Evolutionary conservation across 1,139 yeast species (phyloP).

Genomic region (Diutina siamensis): DNA sequence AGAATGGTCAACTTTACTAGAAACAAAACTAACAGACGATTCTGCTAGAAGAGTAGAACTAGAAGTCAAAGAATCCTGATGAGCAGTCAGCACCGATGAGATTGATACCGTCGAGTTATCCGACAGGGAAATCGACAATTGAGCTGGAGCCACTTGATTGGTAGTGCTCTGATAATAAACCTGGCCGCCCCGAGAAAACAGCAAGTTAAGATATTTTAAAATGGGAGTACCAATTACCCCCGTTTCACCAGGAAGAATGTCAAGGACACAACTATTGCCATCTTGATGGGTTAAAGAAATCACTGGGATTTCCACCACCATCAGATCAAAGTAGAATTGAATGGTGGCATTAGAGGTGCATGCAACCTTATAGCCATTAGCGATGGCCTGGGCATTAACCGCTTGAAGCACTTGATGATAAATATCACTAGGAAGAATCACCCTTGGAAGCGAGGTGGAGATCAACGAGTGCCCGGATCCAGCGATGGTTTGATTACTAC

Average conservation of each 20-base stretch:
- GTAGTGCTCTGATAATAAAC: too few relatives aligned
- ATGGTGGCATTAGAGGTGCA: not conserved
- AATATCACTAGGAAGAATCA: not conserved
- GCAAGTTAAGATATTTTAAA: not conserved
- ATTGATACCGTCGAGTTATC: too few relatives aligned
- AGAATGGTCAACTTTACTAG: too few relatives aligned
- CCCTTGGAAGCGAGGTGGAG: not conserved
- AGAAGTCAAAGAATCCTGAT: too few relatives aligned
- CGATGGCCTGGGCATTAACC: not conserved
- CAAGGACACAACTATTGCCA: not conserved
- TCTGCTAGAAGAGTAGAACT: too few relatives aligned
- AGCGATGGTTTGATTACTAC: too few relatives aligned
- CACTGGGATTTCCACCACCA: not conserved
- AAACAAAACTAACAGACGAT: too few relatives aligned
- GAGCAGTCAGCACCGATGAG: too few relatives aligned
- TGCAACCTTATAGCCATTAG: not conserved
- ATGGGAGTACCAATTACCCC: not conserved
- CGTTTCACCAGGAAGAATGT: not conserved
- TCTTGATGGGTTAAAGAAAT: not conserved
- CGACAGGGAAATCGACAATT: too few relatives aligned
- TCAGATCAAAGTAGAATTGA: not conserved
- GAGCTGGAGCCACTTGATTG: too few relatives aligned
- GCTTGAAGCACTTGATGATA: too few relatives aligned
- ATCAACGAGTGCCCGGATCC: too few relatives aligned
- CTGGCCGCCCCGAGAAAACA: not conserved